Percentiles rank a stretch among this genome's conserved stretches.
Conservation (phyloP, 2,329 filamentous ascomycete genomes). For the Ceratocystis alfenasii region DNA sequence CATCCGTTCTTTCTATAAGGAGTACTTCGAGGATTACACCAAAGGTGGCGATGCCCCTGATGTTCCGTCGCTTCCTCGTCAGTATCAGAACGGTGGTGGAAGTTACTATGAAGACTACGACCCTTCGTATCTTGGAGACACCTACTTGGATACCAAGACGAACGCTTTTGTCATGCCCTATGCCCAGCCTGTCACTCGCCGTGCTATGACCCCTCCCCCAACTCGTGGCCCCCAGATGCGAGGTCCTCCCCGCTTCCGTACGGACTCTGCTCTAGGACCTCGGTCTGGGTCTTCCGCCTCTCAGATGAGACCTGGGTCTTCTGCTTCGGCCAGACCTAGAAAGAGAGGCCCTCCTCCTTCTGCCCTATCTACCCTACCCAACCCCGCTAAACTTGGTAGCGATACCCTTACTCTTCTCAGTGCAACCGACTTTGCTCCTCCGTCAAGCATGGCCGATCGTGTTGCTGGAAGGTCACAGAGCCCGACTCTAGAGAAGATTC, state of each 20-base stretch:
- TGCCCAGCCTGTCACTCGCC: constrained; percentile 71
- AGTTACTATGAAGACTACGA: constrained; percentile 66
- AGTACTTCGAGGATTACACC: constrained; percentile 88
- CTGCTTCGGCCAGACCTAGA: constrained; percentile 40
- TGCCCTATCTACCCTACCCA: constrained; percentile 64
- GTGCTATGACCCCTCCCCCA: constrained; percentile 92
- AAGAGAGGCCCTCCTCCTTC: constrained; percentile 51
- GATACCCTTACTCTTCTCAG: constrained; percentile 59
- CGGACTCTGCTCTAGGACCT: constrained; percentile 23
- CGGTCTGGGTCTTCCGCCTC: constrained; percentile 29
- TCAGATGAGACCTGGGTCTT: constrained; percentile 46
- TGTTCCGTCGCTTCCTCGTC: constrained; percentile 33
- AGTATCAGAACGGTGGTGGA: constrained; percentile 26
- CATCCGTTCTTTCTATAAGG: constrained; percentile 97
- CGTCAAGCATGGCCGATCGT: constrained; percentile 52
- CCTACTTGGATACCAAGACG: constrained; percentile 54
- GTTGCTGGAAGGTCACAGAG: constrained; percentile 57
- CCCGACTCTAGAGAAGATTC: constrained; percentile 50
- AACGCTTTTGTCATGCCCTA: constrained; percentile 70
- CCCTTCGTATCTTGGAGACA: constrained; percentile 55
- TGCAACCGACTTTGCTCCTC: constrained; percentile 79
- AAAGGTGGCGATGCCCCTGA: constrained; percentile 27
- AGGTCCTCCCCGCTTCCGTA: constrained; percentile 30
- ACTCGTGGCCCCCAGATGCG: constrained; percentile 36
- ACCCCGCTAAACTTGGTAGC: constrained; percentile 71